Conservation (phyloP, 257 asterid genomes). For the Nicotiana otophora region DNA sequence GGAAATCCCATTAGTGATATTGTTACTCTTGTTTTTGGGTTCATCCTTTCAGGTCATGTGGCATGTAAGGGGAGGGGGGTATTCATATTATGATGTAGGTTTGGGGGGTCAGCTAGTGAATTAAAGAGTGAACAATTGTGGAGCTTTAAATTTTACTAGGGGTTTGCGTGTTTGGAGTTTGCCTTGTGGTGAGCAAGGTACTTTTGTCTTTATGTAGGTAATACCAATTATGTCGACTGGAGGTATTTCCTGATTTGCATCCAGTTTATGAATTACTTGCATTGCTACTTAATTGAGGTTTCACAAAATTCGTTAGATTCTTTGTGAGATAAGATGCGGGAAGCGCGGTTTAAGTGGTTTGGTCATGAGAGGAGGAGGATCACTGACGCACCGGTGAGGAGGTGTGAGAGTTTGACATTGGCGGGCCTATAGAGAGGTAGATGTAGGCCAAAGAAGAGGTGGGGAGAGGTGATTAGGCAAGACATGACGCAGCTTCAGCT, state of each 20-base stretch:
- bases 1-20: neutral
- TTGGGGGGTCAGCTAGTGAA: neutral
- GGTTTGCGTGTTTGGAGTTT: neutral
- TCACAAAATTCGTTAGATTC: neutral
- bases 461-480: too few relatives aligned
- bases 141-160: neutral
- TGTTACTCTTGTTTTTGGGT: neutral
- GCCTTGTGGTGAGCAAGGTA: neutral
- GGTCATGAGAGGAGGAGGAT: too few relatives aligned
- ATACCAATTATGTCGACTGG: neutral
- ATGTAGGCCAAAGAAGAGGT: too few relatives aligned
- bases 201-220: neutral
- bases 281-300: neutral
- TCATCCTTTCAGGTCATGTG: neutral
- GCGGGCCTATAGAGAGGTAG: too few relatives aligned
- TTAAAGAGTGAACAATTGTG: neutral
- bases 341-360: too few relatives aligned
- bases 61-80: too few relatives aligned
- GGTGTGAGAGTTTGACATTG: too few relatives aligned
- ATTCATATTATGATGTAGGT: too few relatives aligned
- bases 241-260: neutral
- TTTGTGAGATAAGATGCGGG: neutral
- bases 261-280: too few relatives aligned
- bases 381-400: too few relatives aligned
- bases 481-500: too few relatives aligned